A percentile compares a stretch with the other conserved stretches of the same genome.
These are phyloP conservation scores for Mallotus japonicus DNA, from an alignment of 441 rosid genomes.

Conservation along the genomic window DNA sequence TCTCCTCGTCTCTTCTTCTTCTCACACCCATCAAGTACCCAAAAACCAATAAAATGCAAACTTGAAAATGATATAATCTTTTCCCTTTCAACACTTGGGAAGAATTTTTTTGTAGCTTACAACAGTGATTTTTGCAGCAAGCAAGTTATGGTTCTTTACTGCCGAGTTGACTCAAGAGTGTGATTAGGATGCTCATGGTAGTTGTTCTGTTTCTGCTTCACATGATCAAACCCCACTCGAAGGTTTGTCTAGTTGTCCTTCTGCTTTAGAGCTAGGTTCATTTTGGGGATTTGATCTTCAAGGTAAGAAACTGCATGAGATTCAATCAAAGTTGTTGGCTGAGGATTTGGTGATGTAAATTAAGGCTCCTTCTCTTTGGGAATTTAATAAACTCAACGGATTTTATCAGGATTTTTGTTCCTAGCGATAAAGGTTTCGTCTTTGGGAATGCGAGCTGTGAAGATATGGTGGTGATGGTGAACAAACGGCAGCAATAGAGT, in stretches of 20 bases:
- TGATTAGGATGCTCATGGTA: too few species aligned
- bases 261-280: slow-evolving; percentile 55
- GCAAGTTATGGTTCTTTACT: too few species aligned
- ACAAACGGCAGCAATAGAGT: slow-evolving; percentile 30
- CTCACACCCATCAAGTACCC: too few species aligned
- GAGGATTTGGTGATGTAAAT: slow-evolving; percentile 22
- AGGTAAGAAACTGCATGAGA: slow-evolving; percentile 27
- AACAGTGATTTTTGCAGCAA: too few species aligned
- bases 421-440: slow-evolving; percentile 26
- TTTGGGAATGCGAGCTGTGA: slow-evolving; percentile 14
- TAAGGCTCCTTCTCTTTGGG: slow-evolving; percentile 31
- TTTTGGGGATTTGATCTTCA: slow-evolving; percentile 58
- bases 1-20: too few species aligned
- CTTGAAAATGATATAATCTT: too few species aligned
- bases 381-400: slow-evolving; percentile 22
- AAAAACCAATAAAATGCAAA: too few species aligned
- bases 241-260: slow-evolving; percentile 72
- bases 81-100: too few species aligned
- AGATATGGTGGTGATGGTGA: slow-evolving; percentile 21
- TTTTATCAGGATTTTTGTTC: slow-evolving; percentile 52
- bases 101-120: too few species aligned
- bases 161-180: too few species aligned
- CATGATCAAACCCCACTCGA: too few species aligned
- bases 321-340: slow-evolving; percentile 5
- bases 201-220: too few species aligned